phyloP scores from a whole-genome alignment of 805 yeast genomes.

The Candida morakotiae region DNA sequence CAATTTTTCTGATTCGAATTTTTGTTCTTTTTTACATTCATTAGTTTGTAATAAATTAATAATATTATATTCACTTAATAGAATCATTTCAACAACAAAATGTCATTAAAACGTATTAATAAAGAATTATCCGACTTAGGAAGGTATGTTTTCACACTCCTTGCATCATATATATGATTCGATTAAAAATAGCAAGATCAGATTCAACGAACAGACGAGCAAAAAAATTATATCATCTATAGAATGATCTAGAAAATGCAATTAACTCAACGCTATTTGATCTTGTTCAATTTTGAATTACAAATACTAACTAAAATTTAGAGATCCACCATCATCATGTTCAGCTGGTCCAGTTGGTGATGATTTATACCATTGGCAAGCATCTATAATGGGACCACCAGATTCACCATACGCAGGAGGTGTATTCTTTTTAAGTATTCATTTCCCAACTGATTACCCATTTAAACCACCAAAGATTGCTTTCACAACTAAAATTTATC shows the following conservation, averaged over 20 bases:
- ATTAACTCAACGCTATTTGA: too few relatives aligned
- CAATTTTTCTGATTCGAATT: constrained; percentile 1
- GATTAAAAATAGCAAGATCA: too few relatives aligned
- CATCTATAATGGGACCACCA: constrained; percentile 98
- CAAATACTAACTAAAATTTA: constrained; percentile 17
- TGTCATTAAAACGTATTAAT: constrained; percentile 94
- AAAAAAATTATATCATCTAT: not conserved
- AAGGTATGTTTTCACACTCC: constrained; percentile 72
- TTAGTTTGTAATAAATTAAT: constrained; percentile 1
- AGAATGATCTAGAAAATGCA: constrained; percentile 3
- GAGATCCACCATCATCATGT: constrained; percentile 98
- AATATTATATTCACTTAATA: too few relatives aligned
- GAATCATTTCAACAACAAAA: constrained; percentile 25
- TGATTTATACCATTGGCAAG: constrained; percentile 98
- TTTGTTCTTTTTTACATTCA: constrained; percentile 1
- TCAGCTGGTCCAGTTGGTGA: constrained; percentile 99
- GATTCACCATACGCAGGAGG: constrained; percentile 90
- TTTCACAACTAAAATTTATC: constrained; percentile 94
- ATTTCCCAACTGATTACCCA: constrained; percentile 98
- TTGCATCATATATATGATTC: too few relatives aligned
- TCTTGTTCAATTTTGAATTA: too few relatives aligned
- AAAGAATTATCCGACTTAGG: constrained; percentile 95
- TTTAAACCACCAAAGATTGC: constrained; percentile 91
- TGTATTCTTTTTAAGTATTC: constrained; percentile 91
- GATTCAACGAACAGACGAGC: too few relatives aligned